Percentiles rank a stretch among this genome's conserved stretches.
Conservation (phyloP, 768 basidiomycete species). For the Rhodocollybia butyracea region DNA sequence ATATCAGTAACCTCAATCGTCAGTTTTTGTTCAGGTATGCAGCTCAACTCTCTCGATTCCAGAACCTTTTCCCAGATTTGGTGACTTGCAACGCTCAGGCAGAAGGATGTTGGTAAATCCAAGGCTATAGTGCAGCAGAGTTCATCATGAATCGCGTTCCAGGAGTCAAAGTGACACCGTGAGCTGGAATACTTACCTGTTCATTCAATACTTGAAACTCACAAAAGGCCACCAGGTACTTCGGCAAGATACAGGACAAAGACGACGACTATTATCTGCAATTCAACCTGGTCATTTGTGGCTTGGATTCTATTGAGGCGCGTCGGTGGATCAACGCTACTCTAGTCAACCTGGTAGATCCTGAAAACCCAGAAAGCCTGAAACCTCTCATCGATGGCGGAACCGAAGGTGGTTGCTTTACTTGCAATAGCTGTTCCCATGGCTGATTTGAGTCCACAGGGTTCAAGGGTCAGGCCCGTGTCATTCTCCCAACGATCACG, state of each 20-base stretch:
- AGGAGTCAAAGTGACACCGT: conserved; percentile 97
- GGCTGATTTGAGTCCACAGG: conserved; percentile 43
- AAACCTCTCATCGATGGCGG: conserved; percentile 98
- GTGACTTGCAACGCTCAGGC: conserved; percentile 39
- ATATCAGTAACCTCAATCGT: conserved; percentile 97
- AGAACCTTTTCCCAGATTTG: neutral
- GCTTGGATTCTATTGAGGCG: conserved; percentile 95
- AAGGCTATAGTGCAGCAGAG: conserved; percentile 95
- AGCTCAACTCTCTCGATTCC: neutral
- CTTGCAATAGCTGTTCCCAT: too few relatives aligned
- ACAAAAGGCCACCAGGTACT: conserved; percentile 57
- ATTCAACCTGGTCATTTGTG: conserved; percentile 96
- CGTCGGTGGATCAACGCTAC: conserved; percentile 99
- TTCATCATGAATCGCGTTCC: conserved; percentile 97
- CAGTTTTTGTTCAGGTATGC: conserved; percentile 94
- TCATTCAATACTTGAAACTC: neutral
- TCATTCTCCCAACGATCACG: conserved; percentile 91
- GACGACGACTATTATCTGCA: conserved; percentile 92
- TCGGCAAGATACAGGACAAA: conserved; percentile 98
- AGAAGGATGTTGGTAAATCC: conserved; percentile 87
- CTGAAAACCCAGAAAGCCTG: conserved; percentile 87
- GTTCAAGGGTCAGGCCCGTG: conserved; percentile 97
- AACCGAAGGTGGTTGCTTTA: conserved; percentile 79
- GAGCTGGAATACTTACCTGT: conserved; percentile 31
- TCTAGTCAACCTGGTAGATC: conserved; percentile 90